Base-by-base conservation (phyloP, 2,329 filamentous ascomycete genomes). In the Apiospora pterosperma region DNA sequence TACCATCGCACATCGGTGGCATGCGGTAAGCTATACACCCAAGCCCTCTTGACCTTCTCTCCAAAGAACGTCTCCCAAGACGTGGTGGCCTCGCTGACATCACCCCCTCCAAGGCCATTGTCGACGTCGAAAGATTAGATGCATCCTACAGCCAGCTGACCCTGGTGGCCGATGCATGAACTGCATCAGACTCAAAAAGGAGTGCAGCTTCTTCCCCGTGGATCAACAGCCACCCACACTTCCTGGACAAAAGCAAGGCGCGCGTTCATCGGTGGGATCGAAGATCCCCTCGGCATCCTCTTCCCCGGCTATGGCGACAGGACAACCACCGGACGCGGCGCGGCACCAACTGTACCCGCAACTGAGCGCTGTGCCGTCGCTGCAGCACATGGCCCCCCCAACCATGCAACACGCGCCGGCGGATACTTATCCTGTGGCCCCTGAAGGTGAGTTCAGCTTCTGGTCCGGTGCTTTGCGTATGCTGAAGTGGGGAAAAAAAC, bases 1-100 rank as follows among this genome's bases (percentile, higher is more conserved):
- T 98, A 98, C 76, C 95, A 97, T 80, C 88, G 95, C 74, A 97
- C 93, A 39, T 96, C 94, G 55, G 92, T 97, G 71, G 96, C 95
- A 71, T 98, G 95, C 82, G 91, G 95, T 98, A 86, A 87, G 94
- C 88, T 64, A 23, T 28, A 39, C 34, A 36, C 11, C 48, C 66
- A 63, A 39, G 65, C 34, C 44, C 34, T 59, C 23, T 41, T 44
- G 61, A 64, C 62, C 69, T 69, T 68, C 3, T 31, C 25, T 52
- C 11, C 7, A 11, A 4, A 19, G 25, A 70, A 67, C 42, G n/a
- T n/a, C 25, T 31, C 7, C 23, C 39, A 28, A n/a, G 11, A 23
- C 23, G 39, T 52, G 14, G 28, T 4, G 23, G 39, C n/a, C 42
- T 34, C 59, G 44, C 62, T 62, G 59, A 64, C 39, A 36, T 42